These are phyloP conservation scores for Fraxinus albicans DNA, from an alignment of 305 asterid species.

Conservation along the genomic window DNA sequence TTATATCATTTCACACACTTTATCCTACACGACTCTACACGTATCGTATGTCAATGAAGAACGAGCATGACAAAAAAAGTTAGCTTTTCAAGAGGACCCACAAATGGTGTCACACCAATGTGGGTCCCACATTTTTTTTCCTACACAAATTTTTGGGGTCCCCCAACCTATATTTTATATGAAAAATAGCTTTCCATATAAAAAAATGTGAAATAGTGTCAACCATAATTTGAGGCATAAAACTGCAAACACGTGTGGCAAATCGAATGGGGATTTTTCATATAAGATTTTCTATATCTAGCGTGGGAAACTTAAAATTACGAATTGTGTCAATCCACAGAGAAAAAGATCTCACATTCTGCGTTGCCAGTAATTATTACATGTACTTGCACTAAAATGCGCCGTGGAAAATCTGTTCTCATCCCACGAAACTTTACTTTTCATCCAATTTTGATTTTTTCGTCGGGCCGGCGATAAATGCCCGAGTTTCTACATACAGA, in stretches of 20 bases:
- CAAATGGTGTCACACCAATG: not conserved
- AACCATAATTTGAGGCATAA: not conserved
- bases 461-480: not conserved
- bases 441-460: not conserved
- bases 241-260: not conserved
- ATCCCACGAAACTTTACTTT: not conserved
- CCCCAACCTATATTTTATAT: not conserved
- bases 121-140: not conserved
- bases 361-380: not conserved
- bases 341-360: not conserved
- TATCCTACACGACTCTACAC: not conserved
- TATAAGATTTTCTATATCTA: not conserved
- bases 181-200: not conserved
- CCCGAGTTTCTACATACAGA: not conserved
- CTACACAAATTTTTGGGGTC: not conserved
- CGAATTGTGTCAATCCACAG: not conserved
- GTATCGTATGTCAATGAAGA: not conserved
- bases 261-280: not conserved
- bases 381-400: not conserved
- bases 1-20: too few relatives aligned
- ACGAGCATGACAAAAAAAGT: not conserved
- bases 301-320: not conserved
- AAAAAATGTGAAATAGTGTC: not conserved
- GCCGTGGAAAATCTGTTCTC: not conserved
- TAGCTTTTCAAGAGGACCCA: not conserved